phyloP scores from a whole-genome alignment of 179 eudicot species.

The Silene coronaria region DNA sequence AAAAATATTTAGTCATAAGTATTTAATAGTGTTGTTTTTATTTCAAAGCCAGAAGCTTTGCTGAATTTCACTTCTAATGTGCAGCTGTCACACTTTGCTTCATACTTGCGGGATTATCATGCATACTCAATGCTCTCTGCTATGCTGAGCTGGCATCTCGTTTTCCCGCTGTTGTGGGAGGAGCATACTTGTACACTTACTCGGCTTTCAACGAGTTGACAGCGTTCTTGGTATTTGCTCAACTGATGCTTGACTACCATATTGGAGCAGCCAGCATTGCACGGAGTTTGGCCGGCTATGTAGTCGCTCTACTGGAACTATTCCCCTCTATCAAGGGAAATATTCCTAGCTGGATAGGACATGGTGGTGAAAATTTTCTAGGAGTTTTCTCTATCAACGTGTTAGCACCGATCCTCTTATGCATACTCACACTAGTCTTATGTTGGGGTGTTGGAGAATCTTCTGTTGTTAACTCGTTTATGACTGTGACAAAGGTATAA shows the following conservation, averaged over 20 bases:
- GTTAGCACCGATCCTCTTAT: conserved; percentile 69
- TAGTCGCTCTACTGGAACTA: conserved; percentile 55
- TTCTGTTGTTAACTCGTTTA: conserved; percentile 63
- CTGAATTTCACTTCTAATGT: conserved; percentile 24
- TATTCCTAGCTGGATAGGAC: conserved; percentile 87
- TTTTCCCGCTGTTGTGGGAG: conserved; percentile 96
- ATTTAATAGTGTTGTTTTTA: neutral
- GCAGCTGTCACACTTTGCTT: conserved; percentile 94
- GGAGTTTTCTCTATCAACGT: conserved; percentile 64
- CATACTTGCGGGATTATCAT: conserved; percentile 79
- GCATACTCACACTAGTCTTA: conserved; percentile 61
- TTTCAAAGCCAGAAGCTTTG: conserved; percentile 8
- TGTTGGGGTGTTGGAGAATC: conserved; percentile 94
- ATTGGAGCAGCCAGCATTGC: conserved; percentile 99
- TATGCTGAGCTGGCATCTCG: conserved; percentile 93
- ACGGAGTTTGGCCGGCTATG: conserved; percentile 79
- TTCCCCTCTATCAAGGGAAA: conserved; percentile 56
- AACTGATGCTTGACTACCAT: conserved; percentile 94
- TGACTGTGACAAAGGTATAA: conserved; percentile 78
- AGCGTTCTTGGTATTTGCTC: conserved; percentile 89
- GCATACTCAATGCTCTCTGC: conserved; percentile 90
- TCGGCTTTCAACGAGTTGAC: conserved; percentile 96
- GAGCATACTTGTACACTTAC: conserved; percentile 86
- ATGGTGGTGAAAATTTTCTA: conserved; percentile 51
- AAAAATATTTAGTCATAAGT: too few species aligned